Base-by-base conservation (phyloP, 331 rosid species). In the Rosa hybrid region DNA sequence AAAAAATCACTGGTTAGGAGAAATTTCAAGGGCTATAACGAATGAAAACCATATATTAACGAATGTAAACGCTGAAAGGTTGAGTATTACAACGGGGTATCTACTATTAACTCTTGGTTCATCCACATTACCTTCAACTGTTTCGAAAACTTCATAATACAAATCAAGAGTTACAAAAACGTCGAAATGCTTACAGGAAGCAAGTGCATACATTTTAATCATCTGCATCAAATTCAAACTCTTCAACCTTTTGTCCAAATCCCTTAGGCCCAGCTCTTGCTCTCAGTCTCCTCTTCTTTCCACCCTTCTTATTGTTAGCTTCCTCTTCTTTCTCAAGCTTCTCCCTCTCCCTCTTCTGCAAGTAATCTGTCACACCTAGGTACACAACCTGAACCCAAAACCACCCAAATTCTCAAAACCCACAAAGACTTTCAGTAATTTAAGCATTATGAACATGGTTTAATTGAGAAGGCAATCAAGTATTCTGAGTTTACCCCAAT, bases 341-440 rank as follows among this genome's bases (percentile, higher is more conserved):
- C 1, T 96, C 99, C 56, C 79, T 90, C 90, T 96, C 98, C 71
- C 98, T 87, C 75, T 93, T 93, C 91, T 89, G 94, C 84, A 96
- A 82, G 72, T 86, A 96, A 74, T 93, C 99, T 9, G 91, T 88
- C 63, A 93, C 97, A 21, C 63, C 98, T 44, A 96, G 78, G 84
- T 93, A 96, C 78, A 96, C 74, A 13, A 96, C 94, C 99, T 96
- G 89, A 53, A 23, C 59, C 14, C 64, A 60, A 76, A 27, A 25
- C 75, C 25, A 56, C 72, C 83, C 65, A 78, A 70, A 11, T 48
- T 14, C 34, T 59, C 74, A 42, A 68, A 69, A 13, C 18, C 13
- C 65, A 42, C 45, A 12, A 73, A 11, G 9, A 23, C 12, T 46
- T 34, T 67, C 8, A 59, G 45, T 30, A n/a, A 71, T 45, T 23